phyloP scores from a whole-genome alignment of 2,329 filamentous ascomycete species.

The Calonectria ilicicola region DNA sequence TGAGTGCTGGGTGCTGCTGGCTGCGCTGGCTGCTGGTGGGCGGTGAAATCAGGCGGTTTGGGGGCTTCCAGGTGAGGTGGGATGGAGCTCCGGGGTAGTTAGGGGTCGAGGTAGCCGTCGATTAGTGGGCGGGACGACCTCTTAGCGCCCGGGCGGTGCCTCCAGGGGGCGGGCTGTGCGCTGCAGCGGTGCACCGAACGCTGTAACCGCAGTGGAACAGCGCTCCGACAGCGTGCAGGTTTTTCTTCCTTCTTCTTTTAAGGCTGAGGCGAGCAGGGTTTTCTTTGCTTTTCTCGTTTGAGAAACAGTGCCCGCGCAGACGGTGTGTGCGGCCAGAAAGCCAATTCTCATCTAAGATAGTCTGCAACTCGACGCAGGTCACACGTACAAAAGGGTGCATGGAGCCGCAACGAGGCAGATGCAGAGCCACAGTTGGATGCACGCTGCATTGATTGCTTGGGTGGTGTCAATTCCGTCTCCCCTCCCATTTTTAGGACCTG shows the following conservation, averaged over 20 bases:
- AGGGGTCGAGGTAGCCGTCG: not conserved
- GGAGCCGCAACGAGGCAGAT: not conserved
- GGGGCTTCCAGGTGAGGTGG: conserved; percentile 1
- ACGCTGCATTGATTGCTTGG: not conserved
- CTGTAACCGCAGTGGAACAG: not conserved
- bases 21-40: conserved; percentile 7
- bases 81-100: conserved; percentile 1
- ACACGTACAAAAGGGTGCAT: not conserved
- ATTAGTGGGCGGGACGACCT: not conserved
- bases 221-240: not conserved
- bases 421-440: too few species aligned
- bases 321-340: not conserved
- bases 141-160: conserved; percentile 8
- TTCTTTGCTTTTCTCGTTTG: conserved; percentile 2
- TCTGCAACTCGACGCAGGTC: conserved; percentile 1
- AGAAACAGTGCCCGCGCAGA: not conserved
- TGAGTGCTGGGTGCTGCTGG: not conserved
- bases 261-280: not conserved
- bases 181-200: conserved; percentile 4
- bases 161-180: conserved; percentile 5
- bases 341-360: not conserved
- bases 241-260: not conserved
- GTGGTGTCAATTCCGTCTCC: not conserved
- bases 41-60: conserved; percentile 19
- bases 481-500: not conserved